Evolutionary conservation across 805 yeast species (phyloP).

Genomic region (Myxozyma lipomycoides): DNA sequence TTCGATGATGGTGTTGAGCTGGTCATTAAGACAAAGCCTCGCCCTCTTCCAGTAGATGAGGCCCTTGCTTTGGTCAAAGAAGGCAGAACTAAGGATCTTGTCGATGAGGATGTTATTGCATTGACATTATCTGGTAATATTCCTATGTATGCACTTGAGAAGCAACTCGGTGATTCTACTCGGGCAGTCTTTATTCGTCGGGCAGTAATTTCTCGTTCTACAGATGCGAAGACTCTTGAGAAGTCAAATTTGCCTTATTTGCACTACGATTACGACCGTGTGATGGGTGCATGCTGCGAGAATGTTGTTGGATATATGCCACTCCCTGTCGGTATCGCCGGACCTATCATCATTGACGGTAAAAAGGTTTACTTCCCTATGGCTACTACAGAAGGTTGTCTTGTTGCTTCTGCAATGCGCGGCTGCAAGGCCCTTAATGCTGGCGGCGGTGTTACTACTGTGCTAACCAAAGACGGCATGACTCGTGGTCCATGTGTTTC

Average conservation of each 20-base stretch:
- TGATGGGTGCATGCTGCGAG: conserved; percentile 98
- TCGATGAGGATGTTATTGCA: conserved; percentile 67
- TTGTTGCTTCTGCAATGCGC: conserved; percentile 97
- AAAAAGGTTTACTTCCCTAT: conserved; percentile 87
- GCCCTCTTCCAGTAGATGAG: conserved; percentile 49
- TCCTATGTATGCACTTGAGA: conserved; percentile 91
- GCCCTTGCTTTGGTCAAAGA: conserved; percentile 58
- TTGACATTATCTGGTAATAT: conserved; percentile 72
- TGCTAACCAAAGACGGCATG: conserved; percentile 95
- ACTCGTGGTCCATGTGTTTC: conserved; percentile 98
- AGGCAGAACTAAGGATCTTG: conserved; percentile 64
- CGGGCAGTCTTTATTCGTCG: conserved; percentile 95
- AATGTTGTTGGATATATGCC: conserved; percentile 97
- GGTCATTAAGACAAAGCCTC: conserved; percentile 25
- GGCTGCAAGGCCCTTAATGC: conserved; percentile 97
- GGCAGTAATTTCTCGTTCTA: conserved; percentile 77
- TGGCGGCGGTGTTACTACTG: conserved; percentile 94
- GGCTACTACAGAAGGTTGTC: conserved; percentile 99
- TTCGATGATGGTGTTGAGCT: conserved; percentile 37
- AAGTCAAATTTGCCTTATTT: conserved; percentile 70
- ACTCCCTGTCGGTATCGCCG: conserved; percentile 95
- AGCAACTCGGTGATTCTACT: conserved; percentile 78
- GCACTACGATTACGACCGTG: conserved; percentile 88
- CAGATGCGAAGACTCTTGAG: conserved; percentile 76
- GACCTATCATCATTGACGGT: conserved; percentile 90